Evolutionary conservation across 169 alveolate species (phyloP).

Genomic region (Plasmodium knowlesi): DNA sequence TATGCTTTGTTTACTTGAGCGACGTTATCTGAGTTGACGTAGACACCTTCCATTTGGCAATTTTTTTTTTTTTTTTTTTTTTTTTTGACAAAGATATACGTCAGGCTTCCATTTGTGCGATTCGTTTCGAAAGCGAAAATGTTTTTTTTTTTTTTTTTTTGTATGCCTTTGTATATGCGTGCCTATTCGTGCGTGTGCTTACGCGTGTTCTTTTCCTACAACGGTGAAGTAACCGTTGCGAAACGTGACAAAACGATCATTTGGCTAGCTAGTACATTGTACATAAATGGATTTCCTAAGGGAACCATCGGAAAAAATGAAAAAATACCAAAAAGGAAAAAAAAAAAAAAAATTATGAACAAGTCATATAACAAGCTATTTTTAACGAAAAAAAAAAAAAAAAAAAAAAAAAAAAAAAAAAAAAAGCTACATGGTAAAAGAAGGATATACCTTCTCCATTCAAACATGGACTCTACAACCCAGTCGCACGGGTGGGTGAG

Average conservation of each 20-base stretch:
- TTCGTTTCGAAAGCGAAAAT: not conserved
- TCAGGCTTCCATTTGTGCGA: not conserved
- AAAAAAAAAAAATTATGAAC: too few species aligned
- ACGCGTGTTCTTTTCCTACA: not conserved
- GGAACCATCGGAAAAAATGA: not conserved
- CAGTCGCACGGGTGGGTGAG: not conserved
- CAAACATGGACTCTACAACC: not conserved
- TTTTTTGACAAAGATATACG: not conserved
- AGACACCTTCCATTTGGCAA: not conserved
- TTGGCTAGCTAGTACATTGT: not conserved
- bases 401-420: not conserved
- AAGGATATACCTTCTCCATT: not conserved
- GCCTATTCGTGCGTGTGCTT: not conserved
- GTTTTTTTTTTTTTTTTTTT: not conserved
- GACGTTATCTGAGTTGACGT: not conserved
- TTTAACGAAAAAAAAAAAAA: constrained; percentile 13
- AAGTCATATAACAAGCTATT: too few species aligned
- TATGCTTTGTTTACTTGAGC: constrained; percentile 57
- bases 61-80: not conserved
- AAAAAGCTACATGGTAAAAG: not conserved
- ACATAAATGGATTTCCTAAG: not conserved
- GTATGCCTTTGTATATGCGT: not conserved
- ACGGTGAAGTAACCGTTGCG: not conserved
- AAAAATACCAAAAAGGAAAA: not conserved
- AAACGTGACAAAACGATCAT: not conserved